Evolutionary conservation across 73 alveolate species (phyloP).

Genomic region (Paramecium sexaurelia): DNA sequence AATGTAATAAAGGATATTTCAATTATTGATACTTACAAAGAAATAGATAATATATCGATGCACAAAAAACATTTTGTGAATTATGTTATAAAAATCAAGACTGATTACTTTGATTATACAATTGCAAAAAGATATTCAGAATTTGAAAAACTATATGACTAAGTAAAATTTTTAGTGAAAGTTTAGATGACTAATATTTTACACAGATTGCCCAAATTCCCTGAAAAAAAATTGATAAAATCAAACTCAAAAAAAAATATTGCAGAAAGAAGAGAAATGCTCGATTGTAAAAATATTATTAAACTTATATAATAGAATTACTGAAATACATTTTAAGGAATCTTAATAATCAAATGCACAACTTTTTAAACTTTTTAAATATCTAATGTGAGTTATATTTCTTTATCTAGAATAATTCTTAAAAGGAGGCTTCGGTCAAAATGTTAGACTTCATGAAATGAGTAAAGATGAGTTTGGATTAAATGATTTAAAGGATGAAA

Average conservation of each 20-base stretch:
- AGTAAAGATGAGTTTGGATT: slow-evolving; percentile 15
- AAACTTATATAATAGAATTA: background rate
- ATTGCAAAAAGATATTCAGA: slow-evolving; percentile 30
- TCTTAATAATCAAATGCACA: background rate
- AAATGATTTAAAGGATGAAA: background rate
- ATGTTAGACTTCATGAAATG: background rate
- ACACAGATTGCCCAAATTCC: background rate
- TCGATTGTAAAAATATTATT: background rate
- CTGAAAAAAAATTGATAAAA: background rate
- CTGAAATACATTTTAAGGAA: background rate
- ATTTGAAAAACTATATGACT: background rate
- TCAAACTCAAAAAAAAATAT: background rate
- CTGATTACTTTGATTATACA: slow-evolving; percentile 37
- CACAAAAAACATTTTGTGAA: slow-evolving; percentile 30
- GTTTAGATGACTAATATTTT: background rate
- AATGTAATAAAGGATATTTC: background rate
- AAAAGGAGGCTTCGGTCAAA: slow-evolving; percentile 26
- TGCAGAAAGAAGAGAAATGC: background rate
- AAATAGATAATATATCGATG: background rate
- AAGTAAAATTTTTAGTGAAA: background rate
- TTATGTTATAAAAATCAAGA: background rate
- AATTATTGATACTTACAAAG: background rate
- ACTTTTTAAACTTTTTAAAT: slow-evolving; percentile 7
- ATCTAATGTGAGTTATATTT: background rate
- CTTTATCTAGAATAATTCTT: background rate